Percentiles rank a stretch among this genome's conserved stretches.
phyloP scores from a whole-genome alignment of 768 basidiomycete species.

The Leccinum ochraceum region DNA sequence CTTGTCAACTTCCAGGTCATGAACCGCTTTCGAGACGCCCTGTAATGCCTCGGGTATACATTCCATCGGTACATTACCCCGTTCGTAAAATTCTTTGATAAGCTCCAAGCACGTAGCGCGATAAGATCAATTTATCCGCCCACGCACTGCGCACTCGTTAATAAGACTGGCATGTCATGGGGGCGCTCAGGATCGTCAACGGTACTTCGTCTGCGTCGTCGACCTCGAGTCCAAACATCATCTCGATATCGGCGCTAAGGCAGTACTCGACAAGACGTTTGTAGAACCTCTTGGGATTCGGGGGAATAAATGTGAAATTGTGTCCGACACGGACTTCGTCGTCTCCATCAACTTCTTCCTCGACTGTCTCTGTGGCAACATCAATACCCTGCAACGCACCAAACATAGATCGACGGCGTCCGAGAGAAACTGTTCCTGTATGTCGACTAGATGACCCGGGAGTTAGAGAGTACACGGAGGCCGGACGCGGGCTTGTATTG shows the following conservation, averaged over 20 bases:
- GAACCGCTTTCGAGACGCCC: constrained; percentile 66
- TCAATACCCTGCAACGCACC: constrained; percentile 31
- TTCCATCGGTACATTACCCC: constrained; percentile 89
- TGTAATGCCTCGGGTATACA: constrained; percentile 90
- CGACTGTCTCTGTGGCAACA: constrained; percentile 35
- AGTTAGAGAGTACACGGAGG: constrained; percentile 55
- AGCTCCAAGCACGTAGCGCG: constrained; percentile 77
- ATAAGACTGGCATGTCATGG: constrained; percentile 73
- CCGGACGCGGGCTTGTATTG: constrained; percentile 47
- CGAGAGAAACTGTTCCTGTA: constrained; percentile 59
- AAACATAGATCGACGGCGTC: constrained; percentile 66
- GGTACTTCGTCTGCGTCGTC: constrained; percentile 96
- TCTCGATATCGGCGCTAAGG: constrained; percentile 81
- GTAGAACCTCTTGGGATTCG: constrained; percentile 85
- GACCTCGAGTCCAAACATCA: constrained; percentile 86
- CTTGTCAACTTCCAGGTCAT: constrained; percentile 67
- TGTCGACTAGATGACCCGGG: constrained; percentile 45
- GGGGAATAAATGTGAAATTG: constrained; percentile 88
- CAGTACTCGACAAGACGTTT: constrained; percentile 81
- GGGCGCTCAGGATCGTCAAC: constrained; percentile 79
- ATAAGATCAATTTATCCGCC: constrained; percentile 84
- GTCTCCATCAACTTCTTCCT: constrained; percentile 52
- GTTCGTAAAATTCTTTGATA: constrained; percentile 84
- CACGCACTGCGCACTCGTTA: constrained; percentile 84
- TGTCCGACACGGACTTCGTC: constrained; percentile 73